Evolutionary conservation across 2,329 filamentous ascomycete species (phyloP), one percentile per base, ranked within the genome.

Genomic region (Oidium heveae): DNA sequence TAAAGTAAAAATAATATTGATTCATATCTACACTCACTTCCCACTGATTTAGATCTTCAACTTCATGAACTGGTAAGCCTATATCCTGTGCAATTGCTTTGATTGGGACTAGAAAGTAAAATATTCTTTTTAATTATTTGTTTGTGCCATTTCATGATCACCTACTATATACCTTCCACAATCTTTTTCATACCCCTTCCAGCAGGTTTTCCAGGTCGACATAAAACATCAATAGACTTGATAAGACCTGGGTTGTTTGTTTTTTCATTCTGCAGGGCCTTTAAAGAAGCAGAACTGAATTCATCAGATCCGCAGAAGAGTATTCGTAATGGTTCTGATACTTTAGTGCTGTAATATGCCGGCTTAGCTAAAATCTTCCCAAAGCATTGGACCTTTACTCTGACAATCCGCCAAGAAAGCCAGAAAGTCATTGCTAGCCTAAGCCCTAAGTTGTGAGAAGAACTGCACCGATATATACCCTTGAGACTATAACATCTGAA

Each of bases 271-370:
- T 82, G 67, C 36, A 98, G 69, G 6, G 84, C 83, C 56, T 70
- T 70, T 52, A 98, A 71, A 1, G 86, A 86, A 54, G 75, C 75
- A 62, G 82, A 82, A 69, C 89, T 95, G 68, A 96, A 94, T 2
- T 80, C 74, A 66, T 98, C 91, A 2, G 89, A 91, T 58, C 91
- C 91, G 68, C 88, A 96, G 68, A 95, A 98, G 4, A 98, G 74
- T 54, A 98, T 86, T 36, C 80, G 75, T 34, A 98, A 72, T 2
- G 86, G 84, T 4, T 78, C 63, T 24, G 61, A 61, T 12, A 52
- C 13, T 36, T 59, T 58, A 1, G 57, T 55, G 39, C 49, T 32
- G 28, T 32, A 32, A 8, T 8, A 32, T 32, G 9, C 28, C 9
- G 28, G 7, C 28, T 8, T 32, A 8, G 28, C 3, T 32, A 32